A percentile compares a stretch with the other conserved stretches of the same genome.
Evolutionary conservation across 345 rosid species (phyloP).

Genomic region (Boechera stricta): DNA sequence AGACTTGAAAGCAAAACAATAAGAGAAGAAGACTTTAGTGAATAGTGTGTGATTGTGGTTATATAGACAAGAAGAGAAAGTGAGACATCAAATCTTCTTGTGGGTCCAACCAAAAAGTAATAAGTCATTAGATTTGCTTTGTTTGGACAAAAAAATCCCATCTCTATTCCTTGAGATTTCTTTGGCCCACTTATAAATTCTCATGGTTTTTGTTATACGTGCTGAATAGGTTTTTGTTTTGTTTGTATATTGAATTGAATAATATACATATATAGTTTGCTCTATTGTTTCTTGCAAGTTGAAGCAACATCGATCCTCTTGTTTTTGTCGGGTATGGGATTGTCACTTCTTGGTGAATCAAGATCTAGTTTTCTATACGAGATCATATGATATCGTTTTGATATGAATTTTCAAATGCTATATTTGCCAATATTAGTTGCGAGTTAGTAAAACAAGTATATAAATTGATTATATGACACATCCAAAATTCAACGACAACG

Average conservation of each 20-base stretch:
- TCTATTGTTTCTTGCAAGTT: conserved; percentile 41
- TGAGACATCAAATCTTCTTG: conserved; percentile 42
- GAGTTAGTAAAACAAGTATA: conserved; percentile 4
- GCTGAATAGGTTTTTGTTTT: conserved; percentile 13
- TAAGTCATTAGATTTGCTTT: conserved; percentile 46
- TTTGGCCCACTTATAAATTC: conserved; percentile 41
- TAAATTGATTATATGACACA: conserved; percentile 14
- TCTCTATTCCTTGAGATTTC: conserved; percentile 43
- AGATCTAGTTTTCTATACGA: conserved; percentile 15
- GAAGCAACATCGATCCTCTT: conserved; percentile 46
- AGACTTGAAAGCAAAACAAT: conserved; percentile 16
- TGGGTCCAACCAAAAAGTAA: conserved; percentile 40
- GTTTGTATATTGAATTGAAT: conserved; percentile 16
- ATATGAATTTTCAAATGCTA: neutral
- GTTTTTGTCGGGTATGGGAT: conserved; percentile 31
- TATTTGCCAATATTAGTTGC: too few relatives aligned
- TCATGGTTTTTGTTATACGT: conserved; percentile 8
- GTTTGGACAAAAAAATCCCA: conserved; percentile 38
- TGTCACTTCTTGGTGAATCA: conserved; percentile 34
- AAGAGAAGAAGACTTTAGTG: conserved; percentile 34
- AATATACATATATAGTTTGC: conserved; percentile 5
- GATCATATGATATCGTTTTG: conserved; percentile 8
- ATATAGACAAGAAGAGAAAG: conserved; percentile 36
- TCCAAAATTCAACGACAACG: neutral
- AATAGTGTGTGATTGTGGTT: conserved; percentile 26